Percentiles rank a stretch among this genome's conserved stretches.
Conservation (phyloP, 495 filamentous ascomycete genomes). For the Oidiodendron maius region DNA sequence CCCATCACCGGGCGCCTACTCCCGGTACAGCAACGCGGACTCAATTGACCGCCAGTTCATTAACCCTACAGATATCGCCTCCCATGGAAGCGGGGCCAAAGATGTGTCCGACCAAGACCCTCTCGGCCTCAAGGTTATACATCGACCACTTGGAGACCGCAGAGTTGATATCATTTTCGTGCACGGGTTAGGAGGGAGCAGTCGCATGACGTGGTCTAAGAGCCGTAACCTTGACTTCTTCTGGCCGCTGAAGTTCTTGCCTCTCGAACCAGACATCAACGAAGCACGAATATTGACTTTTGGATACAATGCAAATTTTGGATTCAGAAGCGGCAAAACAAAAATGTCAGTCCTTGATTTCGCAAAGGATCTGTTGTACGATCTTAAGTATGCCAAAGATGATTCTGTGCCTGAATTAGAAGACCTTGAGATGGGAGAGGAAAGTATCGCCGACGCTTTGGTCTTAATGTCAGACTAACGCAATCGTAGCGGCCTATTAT, state of each 20-base stretch:
- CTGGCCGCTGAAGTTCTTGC: conserved; percentile 29
- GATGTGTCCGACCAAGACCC: no score
- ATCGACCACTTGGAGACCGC: conserved; percentile 21
- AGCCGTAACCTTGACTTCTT: conserved; percentile 23
- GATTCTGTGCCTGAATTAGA: conserved; percentile 13
- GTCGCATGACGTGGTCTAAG: conserved; percentile 27
- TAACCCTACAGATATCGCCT: no score
- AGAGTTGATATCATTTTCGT: conserved; percentile 25
- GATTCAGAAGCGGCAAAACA: conserved; percentile 3
- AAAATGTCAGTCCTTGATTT: conserved; percentile 27
- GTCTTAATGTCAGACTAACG: no score
- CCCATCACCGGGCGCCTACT: no score
- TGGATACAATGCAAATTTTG: conserved; percentile 31
- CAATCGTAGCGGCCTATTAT: no score
- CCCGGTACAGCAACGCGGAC: no score
- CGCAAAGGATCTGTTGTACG: conserved; percentile 30
- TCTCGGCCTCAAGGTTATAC: conserved; percentile 26
- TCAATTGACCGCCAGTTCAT: no score
- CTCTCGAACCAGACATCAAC: conserved; percentile 24
- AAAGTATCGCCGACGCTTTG: no score
- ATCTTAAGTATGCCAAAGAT: conserved; percentile 28
- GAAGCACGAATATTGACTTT: conserved; percentile 28
- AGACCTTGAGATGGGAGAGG: conserved; percentile 1
- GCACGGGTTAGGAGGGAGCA: conserved; percentile 31
- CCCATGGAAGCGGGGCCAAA: no score